Percentiles rank a stretch among this genome's conserved stretches.
Evolutionary conservation across 2,329 filamentous ascomycete species (phyloP).

Genomic region (Aspergillus candidus): DNA sequence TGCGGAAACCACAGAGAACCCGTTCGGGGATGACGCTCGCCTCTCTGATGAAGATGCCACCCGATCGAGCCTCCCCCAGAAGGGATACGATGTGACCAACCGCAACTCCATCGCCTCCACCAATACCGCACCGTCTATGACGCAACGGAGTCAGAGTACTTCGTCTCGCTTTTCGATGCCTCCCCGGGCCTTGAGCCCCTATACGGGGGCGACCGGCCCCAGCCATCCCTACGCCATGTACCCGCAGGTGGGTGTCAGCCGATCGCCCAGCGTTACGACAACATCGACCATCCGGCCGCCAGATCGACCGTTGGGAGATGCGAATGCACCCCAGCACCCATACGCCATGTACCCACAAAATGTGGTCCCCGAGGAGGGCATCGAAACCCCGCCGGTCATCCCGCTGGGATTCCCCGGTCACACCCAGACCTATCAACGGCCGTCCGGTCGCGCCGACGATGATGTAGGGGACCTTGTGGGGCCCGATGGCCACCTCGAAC

Average conservation of each 20-base stretch:
- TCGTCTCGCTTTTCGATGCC: conserved; percentile 42
- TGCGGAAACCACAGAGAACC: conserved; percentile 22
- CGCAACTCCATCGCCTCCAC: conserved; percentile 29
- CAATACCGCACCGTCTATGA: conserved; percentile 26
- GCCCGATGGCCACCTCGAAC: conserved; percentile 81
- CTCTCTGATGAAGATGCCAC: conserved; percentile 26
- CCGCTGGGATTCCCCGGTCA: conserved; percentile 69
- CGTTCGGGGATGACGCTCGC: conserved; percentile 32
- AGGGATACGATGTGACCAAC: conserved; percentile 24
- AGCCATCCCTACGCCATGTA: conserved; percentile 85
- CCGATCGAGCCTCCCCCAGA: conserved; percentile 33
- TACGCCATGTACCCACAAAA: conserved; percentile 84
- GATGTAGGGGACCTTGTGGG: conserved; percentile 83
- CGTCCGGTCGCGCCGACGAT: conserved; percentile 62
- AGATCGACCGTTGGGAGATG: conserved; percentile 54
- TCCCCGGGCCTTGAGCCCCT: conserved; percentile 53
- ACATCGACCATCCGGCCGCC: conserved; percentile 59
- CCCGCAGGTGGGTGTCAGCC: conserved; percentile 57
- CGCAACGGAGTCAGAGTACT: conserved; percentile 39
- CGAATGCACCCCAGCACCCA: conserved; percentile 69
- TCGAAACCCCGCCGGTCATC: conserved; percentile 43
- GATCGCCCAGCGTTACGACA: conserved; percentile 63
- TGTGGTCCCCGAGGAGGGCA: conserved; percentile 55
- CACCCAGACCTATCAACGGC: conserved; percentile 61
- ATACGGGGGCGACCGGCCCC: conserved; percentile 64